Evolutionary conservation across 805 yeast species (phyloP), one percentile per base, ranked within the genome.

Genomic region (Candida pseudofarinosa): DNA sequence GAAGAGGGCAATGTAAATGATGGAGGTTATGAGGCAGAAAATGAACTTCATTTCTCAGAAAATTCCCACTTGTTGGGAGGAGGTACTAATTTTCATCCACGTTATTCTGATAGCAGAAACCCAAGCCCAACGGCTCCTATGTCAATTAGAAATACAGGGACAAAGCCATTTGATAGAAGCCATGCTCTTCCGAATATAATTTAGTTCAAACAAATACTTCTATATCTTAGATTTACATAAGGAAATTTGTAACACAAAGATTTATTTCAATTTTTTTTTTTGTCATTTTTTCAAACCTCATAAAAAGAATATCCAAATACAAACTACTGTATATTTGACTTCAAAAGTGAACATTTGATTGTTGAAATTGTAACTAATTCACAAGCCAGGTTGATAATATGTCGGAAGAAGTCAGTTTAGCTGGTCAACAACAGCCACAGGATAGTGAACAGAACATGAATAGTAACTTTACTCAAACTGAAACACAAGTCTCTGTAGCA

Each of bases 21-120:
- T 41, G 75, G 69, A 46, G 48, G 63, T 23, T 70, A 70, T 47
- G 76, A 70, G 48, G 70, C 73, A 3, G 75, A 70, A 43, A 65
- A 62, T 31, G 75, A 69, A 47, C 56, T 60, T 48, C 42, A 59
- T 18, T 46, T 60, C 8, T 45, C 51, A 18, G 73, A 69, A 42
- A 47, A 50, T n/a, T 67, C 65, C 36, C 59, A 39, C 19, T 55
- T 69, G 14, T 44, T 67, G 13, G 65, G 70, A 4, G 35, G 47
- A 18, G 44, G 54, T 35, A 56, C 41, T 46, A 46, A 35, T 39
- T 44, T 28, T 37, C 44, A 38, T 10, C 58, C 59, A 44, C 62
- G 62, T 6, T 37, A 59, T 5, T 45, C 42, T 23, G 33, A 43
- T 17, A 32, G n/a, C 13, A 37, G 34, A n/a, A 19, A 20, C 7